A percentile compares a stretch with the other conserved stretches of the same genome.
These are phyloP conservation scores for Podochytrium sp. DNA, from an alignment of 192 early-diverging fungal species.

Conservation along the genomic window DNA sequence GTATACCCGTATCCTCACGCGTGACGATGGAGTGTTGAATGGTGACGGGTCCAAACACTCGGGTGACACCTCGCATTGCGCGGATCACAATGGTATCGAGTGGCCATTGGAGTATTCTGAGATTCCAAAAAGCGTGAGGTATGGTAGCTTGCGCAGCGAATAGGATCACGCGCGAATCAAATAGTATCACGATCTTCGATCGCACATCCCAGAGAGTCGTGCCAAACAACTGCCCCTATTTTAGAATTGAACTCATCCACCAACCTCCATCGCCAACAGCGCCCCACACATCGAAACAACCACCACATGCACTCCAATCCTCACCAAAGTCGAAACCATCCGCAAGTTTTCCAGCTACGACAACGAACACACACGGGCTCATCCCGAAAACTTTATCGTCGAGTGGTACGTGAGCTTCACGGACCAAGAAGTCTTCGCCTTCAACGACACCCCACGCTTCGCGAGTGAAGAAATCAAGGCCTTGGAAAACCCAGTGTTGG, in stretches of 20 bases:
- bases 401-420: conserved; percentile 38
- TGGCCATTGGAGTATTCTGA: background rate
- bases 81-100: background rate
- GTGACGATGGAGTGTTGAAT: background rate
- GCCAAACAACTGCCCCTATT: too few relatives aligned
- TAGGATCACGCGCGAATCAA: too few relatives aligned
- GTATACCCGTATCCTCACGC: conserved; percentile 7
- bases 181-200: too few relatives aligned
- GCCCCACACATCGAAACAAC: too few relatives aligned
- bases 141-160: too few relatives aligned
- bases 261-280: background rate
- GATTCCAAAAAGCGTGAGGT: too few relatives aligned
- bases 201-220: too few relatives aligned
- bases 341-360: background rate
- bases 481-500: conserved; percentile 29
- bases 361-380: conserved; percentile 5
- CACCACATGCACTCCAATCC: background rate
- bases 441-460: conserved; percentile 16
- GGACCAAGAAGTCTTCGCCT: conserved; percentile 23
- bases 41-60: background rate
- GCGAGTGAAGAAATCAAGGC: conserved; percentile 29
- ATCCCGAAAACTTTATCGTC: background rate
- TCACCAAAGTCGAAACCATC: background rate
- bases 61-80: background rate
- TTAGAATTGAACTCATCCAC: too few relatives aligned